Percentiles rank a stretch among this genome's conserved stretches.
Evolutionary conservation across 108 stramenopile genomes (phyloP).

Genomic region (Fragilariopsis cylindrus): DNA sequence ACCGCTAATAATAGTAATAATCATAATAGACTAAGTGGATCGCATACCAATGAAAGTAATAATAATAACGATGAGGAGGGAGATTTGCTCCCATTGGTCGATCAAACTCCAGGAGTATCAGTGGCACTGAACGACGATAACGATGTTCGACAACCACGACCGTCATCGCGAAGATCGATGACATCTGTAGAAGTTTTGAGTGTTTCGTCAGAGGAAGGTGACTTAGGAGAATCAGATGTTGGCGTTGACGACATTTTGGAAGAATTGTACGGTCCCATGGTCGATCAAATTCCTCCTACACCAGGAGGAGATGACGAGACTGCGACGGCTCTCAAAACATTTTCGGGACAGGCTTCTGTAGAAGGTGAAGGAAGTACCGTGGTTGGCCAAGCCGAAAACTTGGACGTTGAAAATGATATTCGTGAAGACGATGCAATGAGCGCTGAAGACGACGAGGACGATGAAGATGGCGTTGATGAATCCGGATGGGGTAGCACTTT

Average conservation of each 20-base stretch:
- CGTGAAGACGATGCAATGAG: constrained; percentile 40
- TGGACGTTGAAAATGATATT: constrained; percentile 34
- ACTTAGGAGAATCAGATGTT: constrained; percentile 27
- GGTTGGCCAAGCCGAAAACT: constrained; percentile 20
- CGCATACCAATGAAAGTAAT: constrained; percentile 1
- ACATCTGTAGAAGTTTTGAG: constrained; percentile 24
- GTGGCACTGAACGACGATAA: neutral
- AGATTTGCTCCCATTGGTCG: constrained; percentile 16
- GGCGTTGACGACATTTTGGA: constrained; percentile 28
- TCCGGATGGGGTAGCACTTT: constrained; percentile 20
- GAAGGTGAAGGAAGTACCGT: constrained; percentile 32
- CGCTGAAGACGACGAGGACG: constrained; percentile 42
- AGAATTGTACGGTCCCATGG: constrained; percentile 41
- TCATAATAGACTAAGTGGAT: neutral
- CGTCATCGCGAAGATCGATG: neutral
- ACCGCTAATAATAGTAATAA: neutral
- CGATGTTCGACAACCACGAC: neutral
- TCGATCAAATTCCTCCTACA: constrained; percentile 42
- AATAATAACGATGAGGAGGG: neutral
- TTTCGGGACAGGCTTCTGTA: neutral
- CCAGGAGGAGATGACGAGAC: constrained; percentile 3
- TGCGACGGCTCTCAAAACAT: neutral
- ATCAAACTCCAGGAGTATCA: constrained; percentile 27
- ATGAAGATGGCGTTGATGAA: constrained; percentile 7
- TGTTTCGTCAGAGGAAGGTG: constrained; percentile 23